Percentiles rank a stretch among this genome's conserved stretches.
Conservation (phyloP, 495 filamentous ascomycete species). For the Chlorociboria aeruginascens region DNA sequence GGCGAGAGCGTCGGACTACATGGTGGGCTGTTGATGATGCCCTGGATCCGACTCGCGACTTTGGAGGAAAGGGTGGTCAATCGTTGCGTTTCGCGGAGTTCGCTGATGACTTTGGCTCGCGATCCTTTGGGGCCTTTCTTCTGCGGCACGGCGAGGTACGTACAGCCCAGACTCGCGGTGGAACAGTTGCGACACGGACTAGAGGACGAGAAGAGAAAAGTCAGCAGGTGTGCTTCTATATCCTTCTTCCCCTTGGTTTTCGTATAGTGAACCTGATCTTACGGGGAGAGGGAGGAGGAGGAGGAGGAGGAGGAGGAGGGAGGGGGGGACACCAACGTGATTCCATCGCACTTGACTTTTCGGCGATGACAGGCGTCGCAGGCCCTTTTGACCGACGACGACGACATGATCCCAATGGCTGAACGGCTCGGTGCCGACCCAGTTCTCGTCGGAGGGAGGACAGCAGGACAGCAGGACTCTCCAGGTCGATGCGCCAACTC, state of each 20-base stretch:
- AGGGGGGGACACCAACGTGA: slow-evolving; percentile 17
- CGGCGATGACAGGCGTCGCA: slow-evolving; percentile 77
- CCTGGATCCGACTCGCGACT: slow-evolving; percentile 29
- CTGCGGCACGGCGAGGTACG: slow-evolving; percentile 72
- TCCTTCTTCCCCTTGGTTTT: too few relatives aligned
- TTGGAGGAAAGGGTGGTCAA: slow-evolving; percentile 44
- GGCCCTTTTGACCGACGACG: slow-evolving; percentile 51
- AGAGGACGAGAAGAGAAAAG: too few relatives aligned
- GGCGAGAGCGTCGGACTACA: slow-evolving; percentile 31
- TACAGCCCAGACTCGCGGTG: slow-evolving; percentile 56
- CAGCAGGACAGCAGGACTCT: too few relatives aligned
- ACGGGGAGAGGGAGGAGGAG: too few relatives aligned
- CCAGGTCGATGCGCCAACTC: too few relatives aligned
- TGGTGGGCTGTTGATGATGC: slow-evolving; percentile 26
- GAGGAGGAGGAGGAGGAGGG: too few relatives aligned
- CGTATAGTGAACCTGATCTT: too few relatives aligned
- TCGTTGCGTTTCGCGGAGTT: slow-evolving; percentile 54
- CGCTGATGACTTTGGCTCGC: slow-evolving; percentile 70
- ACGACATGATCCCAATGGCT: slow-evolving; percentile 4
- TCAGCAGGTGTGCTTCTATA: too few relatives aligned
- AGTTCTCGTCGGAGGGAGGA: too few relatives aligned
- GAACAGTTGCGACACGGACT: slow-evolving; percentile 60
- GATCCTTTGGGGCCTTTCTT: slow-evolving; percentile 81
- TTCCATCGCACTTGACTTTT: slow-evolving; percentile 69
- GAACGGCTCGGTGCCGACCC: too few relatives aligned